Conservation (phyloP, 192 early-diverging fungal genomes). For the Entomortierella parvispora region DNA sequence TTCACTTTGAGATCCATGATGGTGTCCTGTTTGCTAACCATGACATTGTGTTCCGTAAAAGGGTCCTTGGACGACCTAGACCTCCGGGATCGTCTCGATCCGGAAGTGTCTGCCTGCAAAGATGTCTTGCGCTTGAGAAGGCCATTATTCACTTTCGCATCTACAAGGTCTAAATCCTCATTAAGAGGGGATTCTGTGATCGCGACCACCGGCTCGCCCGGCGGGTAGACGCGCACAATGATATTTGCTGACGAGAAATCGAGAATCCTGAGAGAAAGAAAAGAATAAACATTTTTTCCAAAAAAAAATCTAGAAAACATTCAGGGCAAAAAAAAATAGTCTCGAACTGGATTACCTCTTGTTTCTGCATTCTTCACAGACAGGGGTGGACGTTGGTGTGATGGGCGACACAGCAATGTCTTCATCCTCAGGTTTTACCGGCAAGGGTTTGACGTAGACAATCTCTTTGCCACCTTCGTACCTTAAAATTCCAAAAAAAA, state of each 20-base stretch:
- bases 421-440: not conserved
- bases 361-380: conserved; percentile 8
- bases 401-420: not conserved
- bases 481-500: no score
- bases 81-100: conserved; percentile 31
- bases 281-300: not conserved
- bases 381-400: not conserved
- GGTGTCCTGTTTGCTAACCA: conserved; percentile 24
- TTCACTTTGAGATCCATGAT: conserved; percentile 42
- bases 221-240: conserved; percentile 8
- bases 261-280: conserved; percentile 7
- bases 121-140: conserved; percentile 3
- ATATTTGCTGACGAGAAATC: conserved; percentile 16
- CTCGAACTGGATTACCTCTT: conserved; percentile 10
- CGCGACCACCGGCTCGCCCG: not conserved
- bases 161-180: no score
- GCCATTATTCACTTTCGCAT: no score
- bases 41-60: conserved; percentile 16
- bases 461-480: conserved; percentile 25
- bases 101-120: not conserved
- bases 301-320: not conserved
- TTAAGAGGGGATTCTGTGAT: not conserved
- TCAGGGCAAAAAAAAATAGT: not conserved
- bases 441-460: not conserved
- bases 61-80: conserved; percentile 6